Percentiles rank a stretch among this genome's conserved stretches.
Conservation (phyloP, 768 basidiomycete genomes). For the Leccinum arenicola region DNA sequence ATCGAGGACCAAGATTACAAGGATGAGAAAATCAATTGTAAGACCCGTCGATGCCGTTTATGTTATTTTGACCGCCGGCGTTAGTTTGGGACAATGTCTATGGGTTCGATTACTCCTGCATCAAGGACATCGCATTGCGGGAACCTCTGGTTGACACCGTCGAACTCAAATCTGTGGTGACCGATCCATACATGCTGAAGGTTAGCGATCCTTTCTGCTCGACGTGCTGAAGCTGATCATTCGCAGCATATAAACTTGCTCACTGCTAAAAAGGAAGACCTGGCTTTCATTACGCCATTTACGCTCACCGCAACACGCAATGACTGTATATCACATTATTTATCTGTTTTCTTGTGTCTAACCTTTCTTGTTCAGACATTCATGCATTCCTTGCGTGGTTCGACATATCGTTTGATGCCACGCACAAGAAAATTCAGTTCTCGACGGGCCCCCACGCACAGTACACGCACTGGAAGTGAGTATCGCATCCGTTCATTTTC, state of each 20-base stretch:
- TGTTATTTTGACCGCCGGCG: slow-evolving; percentile 4
- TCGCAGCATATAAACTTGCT: slow-evolving; percentile 83
- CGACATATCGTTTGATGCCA: slow-evolving; percentile 92
- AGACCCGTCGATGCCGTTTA: not conserved
- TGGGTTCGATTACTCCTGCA: slow-evolving; percentile 98
- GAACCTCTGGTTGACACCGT: slow-evolving; percentile 99
- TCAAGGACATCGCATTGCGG: slow-evolving; percentile 95
- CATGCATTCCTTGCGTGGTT: slow-evolving; percentile 99
- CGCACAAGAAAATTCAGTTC: slow-evolving; percentile 94
- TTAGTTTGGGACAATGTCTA: slow-evolving; percentile 99
- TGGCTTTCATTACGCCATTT: slow-evolving; percentile 82
- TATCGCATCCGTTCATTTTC: slow-evolving; percentile 14
- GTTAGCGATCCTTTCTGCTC: slow-evolving; percentile 36
- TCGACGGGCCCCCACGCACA: slow-evolving; percentile 97
- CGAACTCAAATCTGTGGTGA: slow-evolving; percentile 92
- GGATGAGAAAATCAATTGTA: slow-evolving; percentile 99
- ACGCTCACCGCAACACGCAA: slow-evolving; percentile 77
- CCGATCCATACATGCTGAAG: slow-evolving; percentile 88
- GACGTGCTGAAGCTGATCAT: slow-evolving; percentile 5
- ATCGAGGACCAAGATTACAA: slow-evolving; percentile 99
- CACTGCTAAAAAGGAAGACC: slow-evolving; percentile 93
- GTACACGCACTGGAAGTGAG: slow-evolving; percentile 96
- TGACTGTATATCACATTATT: slow-evolving; percentile 67
- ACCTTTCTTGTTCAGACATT: slow-evolving; percentile 53
- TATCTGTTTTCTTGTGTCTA: not conserved